Conservation (phyloP, 78 protist species). For the Dictyostelium firmibasis region DNA sequence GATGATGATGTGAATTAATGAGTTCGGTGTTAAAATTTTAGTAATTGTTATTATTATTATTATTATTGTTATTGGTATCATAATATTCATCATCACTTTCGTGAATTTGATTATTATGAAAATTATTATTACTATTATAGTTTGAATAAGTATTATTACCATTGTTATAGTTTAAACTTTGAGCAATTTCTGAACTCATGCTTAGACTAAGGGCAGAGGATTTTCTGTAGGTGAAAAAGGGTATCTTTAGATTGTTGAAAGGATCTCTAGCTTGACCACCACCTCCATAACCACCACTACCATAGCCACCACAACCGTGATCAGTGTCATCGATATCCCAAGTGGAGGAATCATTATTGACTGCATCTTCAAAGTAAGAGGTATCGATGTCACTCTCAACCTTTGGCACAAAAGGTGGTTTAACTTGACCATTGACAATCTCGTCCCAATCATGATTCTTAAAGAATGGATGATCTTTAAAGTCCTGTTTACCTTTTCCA, state of each 20-base stretch:
- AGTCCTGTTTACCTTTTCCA: conserved; percentile 72
- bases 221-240: conserved; percentile 70
- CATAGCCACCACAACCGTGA: not conserved
- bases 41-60: not conserved
- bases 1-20: no score
- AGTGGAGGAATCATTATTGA: conserved; percentile 34
- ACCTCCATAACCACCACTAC: not conserved
- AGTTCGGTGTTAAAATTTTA: not conserved
- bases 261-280: conserved; percentile 27
- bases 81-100: not conserved
- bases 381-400: conserved; percentile 79
- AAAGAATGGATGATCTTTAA: conserved; percentile 94
- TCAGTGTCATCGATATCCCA: conserved; percentile 45
- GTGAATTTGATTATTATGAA: not conserved
- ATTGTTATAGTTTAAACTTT: not conserved
- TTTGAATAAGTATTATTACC: conserved; percentile 1
- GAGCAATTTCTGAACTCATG: not conserved
- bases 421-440: not conserved
- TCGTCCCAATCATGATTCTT: not conserved
- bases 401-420: conserved; percentile 81
- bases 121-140: not conserved
- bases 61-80: not conserved
- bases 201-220: conserved; percentile 28
- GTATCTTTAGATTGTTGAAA: conserved; percentile 51
- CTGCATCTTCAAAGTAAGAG: conserved; percentile 80